These are phyloP conservation scores for Straminergon stramineum DNA, from an alignment of 225 moss, liverwort and hornwort genomes.

Conservation along the genomic window DNA sequence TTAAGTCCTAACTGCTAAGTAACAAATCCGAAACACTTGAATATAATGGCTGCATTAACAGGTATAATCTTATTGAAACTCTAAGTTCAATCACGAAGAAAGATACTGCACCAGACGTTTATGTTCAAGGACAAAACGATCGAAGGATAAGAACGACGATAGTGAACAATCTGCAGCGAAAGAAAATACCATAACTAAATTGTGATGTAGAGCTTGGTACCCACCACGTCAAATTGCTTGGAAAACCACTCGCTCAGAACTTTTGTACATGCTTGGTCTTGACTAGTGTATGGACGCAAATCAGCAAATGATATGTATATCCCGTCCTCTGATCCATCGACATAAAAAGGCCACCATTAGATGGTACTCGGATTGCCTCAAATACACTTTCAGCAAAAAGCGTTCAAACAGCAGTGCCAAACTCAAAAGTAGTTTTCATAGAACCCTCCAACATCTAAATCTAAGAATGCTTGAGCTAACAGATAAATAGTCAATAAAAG, in stretches of 20 bases:
- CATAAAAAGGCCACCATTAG: background rate
- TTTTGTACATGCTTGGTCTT: conserved; percentile 85
- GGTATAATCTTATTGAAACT: background rate
- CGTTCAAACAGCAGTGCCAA: background rate
- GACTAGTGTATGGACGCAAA: conserved; percentile 69
- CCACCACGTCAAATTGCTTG: conserved; percentile 83
- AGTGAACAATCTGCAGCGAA: background rate
- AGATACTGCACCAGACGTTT: background rate
- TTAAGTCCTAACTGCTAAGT: background rate
- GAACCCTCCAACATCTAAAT: background rate
- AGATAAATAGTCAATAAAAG: background rate
- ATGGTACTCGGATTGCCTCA: background rate
- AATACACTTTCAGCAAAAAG: background rate
- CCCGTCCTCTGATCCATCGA: conserved; percentile 43
- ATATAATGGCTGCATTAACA: background rate
- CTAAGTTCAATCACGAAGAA: background rate
- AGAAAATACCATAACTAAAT: background rate
- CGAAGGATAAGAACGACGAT: background rate
- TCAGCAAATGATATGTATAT: conserved; percentile 88
- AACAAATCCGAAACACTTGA: background rate
- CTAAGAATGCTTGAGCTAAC: background rate
- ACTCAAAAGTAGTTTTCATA: background rate
- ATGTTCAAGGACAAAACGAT: background rate
- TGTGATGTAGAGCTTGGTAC: conserved; percentile 2
- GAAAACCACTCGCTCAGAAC: conserved; percentile 85